A percentile compares a stretch with the other conserved stretches of the same genome.
Evolutionary conservation across 2,329 filamentous ascomycete species (phyloP).

Genomic region (Fusarium lateritium): DNA sequence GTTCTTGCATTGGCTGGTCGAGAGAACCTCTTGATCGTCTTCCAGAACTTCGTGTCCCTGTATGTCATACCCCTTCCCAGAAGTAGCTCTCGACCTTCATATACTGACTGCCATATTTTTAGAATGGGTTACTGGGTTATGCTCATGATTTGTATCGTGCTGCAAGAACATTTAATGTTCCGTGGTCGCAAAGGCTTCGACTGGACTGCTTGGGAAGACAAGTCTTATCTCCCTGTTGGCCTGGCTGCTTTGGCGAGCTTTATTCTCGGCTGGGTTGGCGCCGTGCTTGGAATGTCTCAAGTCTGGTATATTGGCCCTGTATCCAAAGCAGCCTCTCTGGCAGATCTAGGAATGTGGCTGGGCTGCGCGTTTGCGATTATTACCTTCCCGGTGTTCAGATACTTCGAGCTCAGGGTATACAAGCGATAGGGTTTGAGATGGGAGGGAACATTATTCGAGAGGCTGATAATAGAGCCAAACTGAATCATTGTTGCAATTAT

Average conservation of each 20-base stretch:
- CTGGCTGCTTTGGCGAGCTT: constrained; percentile 62
- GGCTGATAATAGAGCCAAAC: not conserved
- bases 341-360: constrained; percentile 66
- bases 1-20: constrained; percentile 69
- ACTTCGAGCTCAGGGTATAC: constrained; percentile 49
- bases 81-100: too few relatives aligned
- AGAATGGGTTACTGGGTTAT: constrained; percentile 67
- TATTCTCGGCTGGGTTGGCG: constrained; percentile 62
- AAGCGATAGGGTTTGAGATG: constrained; percentile 25
- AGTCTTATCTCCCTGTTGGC: constrained; percentile 60
- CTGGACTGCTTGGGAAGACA: constrained; percentile 63
- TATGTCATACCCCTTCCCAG: too few relatives aligned
- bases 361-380: constrained; percentile 76
- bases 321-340: constrained; percentile 67
- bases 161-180: constrained; percentile 62
- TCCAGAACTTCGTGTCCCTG: constrained; percentile 67
- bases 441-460: not conserved
- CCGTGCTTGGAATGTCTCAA: constrained; percentile 71
- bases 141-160: constrained; percentile 65
- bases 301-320: constrained; percentile 72
- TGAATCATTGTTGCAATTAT: not conserved
- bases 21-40: constrained; percentile 66
- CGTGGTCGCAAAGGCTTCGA: constrained; percentile 59
- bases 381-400: constrained; percentile 48
- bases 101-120: too few relatives aligned